Evolutionary conservation across 495 filamentous ascomycete genomes (phyloP).

Genomic region (Talaromyces proteolyticus): DNA sequence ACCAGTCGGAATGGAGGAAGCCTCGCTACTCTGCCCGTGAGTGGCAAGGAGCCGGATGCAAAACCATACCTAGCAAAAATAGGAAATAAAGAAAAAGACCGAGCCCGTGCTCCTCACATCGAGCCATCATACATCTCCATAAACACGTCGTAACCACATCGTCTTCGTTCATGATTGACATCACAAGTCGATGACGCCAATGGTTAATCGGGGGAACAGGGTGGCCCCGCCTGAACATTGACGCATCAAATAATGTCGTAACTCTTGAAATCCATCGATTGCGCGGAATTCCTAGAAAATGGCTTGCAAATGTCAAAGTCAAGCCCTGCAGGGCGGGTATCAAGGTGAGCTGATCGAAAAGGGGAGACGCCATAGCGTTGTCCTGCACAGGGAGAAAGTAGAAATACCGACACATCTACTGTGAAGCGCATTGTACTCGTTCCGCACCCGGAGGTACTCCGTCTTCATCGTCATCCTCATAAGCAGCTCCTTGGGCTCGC

Average conservation of each 20-base stretch:
- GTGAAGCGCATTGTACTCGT: conserved; percentile 94
- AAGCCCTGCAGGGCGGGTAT: neutral
- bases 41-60: neutral
- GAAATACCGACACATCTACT: conserved; percentile 52
- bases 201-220: neutral
- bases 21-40: too few relatives aligned
- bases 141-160: neutral
- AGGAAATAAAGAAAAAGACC: neutral
- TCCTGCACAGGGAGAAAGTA: neutral
- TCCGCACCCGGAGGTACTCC: conserved; percentile 73
- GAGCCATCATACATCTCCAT: neutral
- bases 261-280: neutral
- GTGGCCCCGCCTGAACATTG: neutral
- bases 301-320: neutral
- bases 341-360: neutral
- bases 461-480: conserved; percentile 78
- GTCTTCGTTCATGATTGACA: neutral
- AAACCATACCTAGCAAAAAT: neutral
- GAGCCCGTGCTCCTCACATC: neutral
- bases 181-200: neutral
- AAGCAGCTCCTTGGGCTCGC: conserved; percentile 69
- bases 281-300: neutral
- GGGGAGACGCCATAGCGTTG: neutral
- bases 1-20: too few relatives aligned
- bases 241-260: neutral